A percentile compares a stretch with the other conserved stretches of the same genome.
Evolutionary conservation across 1,284 basidiomycete genomes (phyloP).

Genomic region (Ustilago curta): DNA sequence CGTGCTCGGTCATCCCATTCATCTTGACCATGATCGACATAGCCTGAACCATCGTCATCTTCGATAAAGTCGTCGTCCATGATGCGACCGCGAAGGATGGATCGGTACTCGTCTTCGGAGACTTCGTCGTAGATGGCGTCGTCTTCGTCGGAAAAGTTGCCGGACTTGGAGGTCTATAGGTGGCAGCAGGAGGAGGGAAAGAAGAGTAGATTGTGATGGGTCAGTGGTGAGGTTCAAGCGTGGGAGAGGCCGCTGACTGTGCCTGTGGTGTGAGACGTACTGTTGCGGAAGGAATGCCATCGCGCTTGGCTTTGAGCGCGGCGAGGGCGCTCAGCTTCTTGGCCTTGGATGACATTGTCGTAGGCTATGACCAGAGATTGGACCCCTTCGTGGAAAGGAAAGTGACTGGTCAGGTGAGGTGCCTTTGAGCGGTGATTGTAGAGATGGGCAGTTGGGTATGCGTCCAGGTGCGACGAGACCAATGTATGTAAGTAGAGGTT

Average conservation of each 20-base stretch:
- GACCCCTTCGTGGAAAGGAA: background rate
- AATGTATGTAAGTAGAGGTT: background rate
- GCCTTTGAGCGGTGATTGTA: background rate
- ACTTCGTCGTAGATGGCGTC: conserved; percentile 86
- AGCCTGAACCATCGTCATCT: conserved; percentile 91
- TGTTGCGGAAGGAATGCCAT: conserved; percentile 39
- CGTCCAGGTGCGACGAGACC: background rate
- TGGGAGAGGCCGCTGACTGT: background rate
- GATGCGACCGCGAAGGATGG: conserved; percentile 85
- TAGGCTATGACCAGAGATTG: background rate
- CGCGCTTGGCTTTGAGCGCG: conserved; percentile 65
- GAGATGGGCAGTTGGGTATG: background rate
- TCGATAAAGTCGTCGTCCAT: conserved; percentile 89
- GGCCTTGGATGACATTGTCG: conserved; percentile 50
- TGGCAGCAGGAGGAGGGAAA: background rate
- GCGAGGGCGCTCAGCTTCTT: conserved; percentile 63
- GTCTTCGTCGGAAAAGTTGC: conserved; percentile 61
- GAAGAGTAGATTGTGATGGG: background rate
- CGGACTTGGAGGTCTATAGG: conserved; percentile 20
- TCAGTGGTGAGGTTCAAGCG: background rate
- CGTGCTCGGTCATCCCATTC: conserved; percentile 76
- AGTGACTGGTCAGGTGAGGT: background rate
- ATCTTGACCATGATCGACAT: conserved; percentile 95
- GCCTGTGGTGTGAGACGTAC: conserved; percentile 13
- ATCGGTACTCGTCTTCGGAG: conserved; percentile 87